Conservation (phyloP, 2,329 filamentous ascomycete species). For the Calonectria crousiana region DNA sequence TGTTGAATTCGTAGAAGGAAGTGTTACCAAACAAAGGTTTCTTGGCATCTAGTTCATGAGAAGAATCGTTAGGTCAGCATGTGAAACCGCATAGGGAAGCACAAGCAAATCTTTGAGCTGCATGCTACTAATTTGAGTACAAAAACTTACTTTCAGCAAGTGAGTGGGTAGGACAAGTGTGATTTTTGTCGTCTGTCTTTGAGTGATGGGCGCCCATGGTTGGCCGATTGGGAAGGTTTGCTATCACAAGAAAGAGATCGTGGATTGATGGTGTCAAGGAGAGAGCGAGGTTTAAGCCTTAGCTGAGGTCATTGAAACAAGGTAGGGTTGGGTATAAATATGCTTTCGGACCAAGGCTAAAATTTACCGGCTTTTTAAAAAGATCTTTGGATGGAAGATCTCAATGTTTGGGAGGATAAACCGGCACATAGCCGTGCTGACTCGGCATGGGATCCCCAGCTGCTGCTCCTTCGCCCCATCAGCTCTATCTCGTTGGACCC, state of each 20-base stretch:
- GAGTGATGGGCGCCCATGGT: constrained; percentile 13
- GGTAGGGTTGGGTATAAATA: not conserved
- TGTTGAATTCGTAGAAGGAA: constrained; percentile 33
- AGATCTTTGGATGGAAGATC: not conserved
- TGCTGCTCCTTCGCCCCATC: not conserved
- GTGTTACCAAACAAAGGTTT: constrained; percentile 21
- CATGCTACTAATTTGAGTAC: too few species aligned
- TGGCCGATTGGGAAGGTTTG: not conserved
- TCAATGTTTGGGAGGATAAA: not conserved
- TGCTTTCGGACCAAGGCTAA: not conserved
- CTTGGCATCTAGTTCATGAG: constrained; percentile 23
- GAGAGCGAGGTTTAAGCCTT: not conserved
- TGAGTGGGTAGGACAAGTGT: constrained; percentile 12
- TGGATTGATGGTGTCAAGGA: not conserved
- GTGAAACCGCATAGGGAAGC: too few species aligned
- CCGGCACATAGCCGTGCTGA: not conserved
- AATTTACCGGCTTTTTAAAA: not conserved
- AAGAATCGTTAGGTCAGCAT: not conserved
- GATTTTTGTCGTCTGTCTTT: constrained; percentile 11
- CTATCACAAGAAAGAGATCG: not conserved
- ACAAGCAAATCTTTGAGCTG: not conserved
- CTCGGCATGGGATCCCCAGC: not conserved
- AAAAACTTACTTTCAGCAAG: constrained; percentile 11
- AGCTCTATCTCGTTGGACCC: not conserved
- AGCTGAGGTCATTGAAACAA: not conserved